phyloP scores from a whole-genome alignment of 345 rosid genomes.

The Brassica nigra region DNA sequence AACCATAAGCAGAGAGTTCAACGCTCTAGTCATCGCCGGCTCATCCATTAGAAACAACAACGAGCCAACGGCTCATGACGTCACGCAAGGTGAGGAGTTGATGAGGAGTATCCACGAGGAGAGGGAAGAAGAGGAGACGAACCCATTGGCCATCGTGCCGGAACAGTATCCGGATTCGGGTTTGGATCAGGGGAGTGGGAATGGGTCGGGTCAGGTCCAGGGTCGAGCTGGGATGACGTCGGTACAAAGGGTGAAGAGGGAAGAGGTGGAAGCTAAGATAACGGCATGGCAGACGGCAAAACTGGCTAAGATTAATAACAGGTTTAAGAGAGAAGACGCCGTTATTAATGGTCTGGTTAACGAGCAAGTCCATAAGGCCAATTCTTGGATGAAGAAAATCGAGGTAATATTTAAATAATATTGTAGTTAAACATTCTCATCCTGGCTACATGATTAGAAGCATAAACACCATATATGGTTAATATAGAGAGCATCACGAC shows the following conservation, averaged over 20 bases:
- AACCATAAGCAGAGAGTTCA: slow-evolving; percentile 89
- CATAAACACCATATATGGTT: not conserved
- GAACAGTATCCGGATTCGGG: slow-evolving; percentile 40
- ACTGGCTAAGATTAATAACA: slow-evolving; percentile 75
- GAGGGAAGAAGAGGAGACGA: slow-evolving; percentile 57
- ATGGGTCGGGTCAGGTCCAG: slow-evolving; percentile 26
- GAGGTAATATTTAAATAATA: slow-evolving; percentile 56
- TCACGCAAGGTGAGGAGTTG: slow-evolving; percentile 24
- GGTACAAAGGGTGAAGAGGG: slow-evolving; percentile 79
- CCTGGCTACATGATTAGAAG: not conserved
- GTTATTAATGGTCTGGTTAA: slow-evolving; percentile 79
- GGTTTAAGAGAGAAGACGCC: slow-evolving; percentile 91
- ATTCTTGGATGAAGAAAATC: slow-evolving; percentile 80
- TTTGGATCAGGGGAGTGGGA: slow-evolving; percentile 26
- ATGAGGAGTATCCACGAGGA: slow-evolving; percentile 29
- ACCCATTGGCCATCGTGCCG: slow-evolving; percentile 81
- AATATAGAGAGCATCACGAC: not conserved
- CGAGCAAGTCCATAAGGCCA: slow-evolving; percentile 74
- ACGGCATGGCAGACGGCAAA: slow-evolving; percentile 87
- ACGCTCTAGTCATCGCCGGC: slow-evolving; percentile 90
- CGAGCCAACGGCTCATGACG: slow-evolving; percentile 16
- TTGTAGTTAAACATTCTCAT: not conserved
- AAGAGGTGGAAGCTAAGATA: slow-evolving; percentile 90
- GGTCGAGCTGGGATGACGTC: slow-evolving; percentile 37
- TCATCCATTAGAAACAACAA: slow-evolving; percentile 49